A percentile compares a stretch with the other conserved stretches of the same genome.
phyloP scores from a whole-genome alignment of 495 filamentous ascomycete species.

The Oleoguttula mirabilis region DNA sequence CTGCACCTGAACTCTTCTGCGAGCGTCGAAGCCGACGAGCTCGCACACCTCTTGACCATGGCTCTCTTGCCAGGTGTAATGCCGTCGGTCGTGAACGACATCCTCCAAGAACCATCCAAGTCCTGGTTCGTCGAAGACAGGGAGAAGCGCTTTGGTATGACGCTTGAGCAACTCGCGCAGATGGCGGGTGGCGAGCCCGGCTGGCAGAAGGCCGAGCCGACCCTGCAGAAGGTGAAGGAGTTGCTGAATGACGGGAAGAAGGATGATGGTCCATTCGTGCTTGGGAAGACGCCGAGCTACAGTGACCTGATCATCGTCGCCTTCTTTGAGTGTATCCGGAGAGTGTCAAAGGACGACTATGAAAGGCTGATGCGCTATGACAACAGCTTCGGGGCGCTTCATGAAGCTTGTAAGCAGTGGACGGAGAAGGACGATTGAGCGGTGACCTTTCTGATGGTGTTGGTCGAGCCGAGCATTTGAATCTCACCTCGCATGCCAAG shows the following conservation, averaged over 20 bases:
- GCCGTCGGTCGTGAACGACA: constrained; percentile 24
- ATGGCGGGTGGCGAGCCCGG: constrained; percentile 31
- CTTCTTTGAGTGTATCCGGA: constrained; percentile 26
- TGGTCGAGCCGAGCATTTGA: background rate
- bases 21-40: constrained; percentile 24
- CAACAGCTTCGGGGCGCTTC: constrained; percentile 19
- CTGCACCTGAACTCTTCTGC: constrained; percentile 38
- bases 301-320: constrained; percentile 31
- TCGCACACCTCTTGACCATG: constrained; percentile 15
- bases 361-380: constrained; percentile 19
- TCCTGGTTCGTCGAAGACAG: constrained; percentile 38
- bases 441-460: background rate
- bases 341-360: constrained; percentile 18
- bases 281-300: constrained; percentile 30
- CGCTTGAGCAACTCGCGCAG: constrained; percentile 31
- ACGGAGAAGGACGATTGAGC: constrained; percentile 18
- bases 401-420: constrained; percentile 25
- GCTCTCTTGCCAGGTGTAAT: constrained; percentile 25
- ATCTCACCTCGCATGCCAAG: too few relatives aligned
- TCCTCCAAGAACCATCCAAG: constrained; percentile 32
- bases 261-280: constrained; percentile 41
- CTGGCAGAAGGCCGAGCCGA: constrained; percentile 29
- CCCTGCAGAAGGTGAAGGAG: constrained; percentile 32
- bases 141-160: constrained; percentile 31
- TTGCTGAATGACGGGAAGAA: constrained; percentile 34